Percentiles rank a stretch among this genome's conserved stretches.
These are phyloP conservation scores for Carex parvula DNA, from an alignment of 176 grass and related monocot species.

Conservation along the genomic window DNA sequence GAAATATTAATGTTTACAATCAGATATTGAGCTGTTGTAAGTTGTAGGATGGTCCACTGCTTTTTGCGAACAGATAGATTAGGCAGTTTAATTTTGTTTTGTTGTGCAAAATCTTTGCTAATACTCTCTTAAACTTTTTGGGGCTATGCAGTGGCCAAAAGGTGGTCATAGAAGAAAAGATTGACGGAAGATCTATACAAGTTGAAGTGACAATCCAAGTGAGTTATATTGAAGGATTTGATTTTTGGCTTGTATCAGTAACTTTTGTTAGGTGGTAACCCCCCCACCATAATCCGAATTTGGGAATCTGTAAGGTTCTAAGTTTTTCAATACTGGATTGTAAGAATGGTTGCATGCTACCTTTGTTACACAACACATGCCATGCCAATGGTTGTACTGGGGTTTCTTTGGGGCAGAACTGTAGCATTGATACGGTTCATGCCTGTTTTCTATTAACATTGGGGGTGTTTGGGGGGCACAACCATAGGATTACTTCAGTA, in stretches of 20 bases:
- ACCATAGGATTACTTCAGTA: background rate
- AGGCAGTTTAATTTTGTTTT: background rate
- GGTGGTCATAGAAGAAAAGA: constrained; percentile 58
- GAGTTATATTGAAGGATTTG: background rate
- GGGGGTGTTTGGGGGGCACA: background rate
- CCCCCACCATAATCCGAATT: background rate
- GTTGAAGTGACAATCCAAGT: constrained; percentile 70
- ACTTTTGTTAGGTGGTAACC: background rate
- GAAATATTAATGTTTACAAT: background rate
- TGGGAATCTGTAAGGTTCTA: background rate
- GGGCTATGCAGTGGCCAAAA: constrained; percentile 68
- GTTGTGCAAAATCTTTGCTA: constrained; percentile 7
- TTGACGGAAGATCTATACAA: constrained; percentile 36
- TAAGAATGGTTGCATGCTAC: background rate
- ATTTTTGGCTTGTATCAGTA: background rate
- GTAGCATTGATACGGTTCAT: background rate
- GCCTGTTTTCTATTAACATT: background rate
- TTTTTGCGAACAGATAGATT: background rate
- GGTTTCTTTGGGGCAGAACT: background rate
- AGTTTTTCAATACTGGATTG: background rate
- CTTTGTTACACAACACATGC: background rate
- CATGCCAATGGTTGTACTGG: background rate
- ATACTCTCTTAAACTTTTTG: constrained; percentile 3
- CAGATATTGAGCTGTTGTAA: background rate
- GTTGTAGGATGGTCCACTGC: background rate